Conservation (phyloP, 306 rosid genomes). For the Corylus heterophylla region DNA sequence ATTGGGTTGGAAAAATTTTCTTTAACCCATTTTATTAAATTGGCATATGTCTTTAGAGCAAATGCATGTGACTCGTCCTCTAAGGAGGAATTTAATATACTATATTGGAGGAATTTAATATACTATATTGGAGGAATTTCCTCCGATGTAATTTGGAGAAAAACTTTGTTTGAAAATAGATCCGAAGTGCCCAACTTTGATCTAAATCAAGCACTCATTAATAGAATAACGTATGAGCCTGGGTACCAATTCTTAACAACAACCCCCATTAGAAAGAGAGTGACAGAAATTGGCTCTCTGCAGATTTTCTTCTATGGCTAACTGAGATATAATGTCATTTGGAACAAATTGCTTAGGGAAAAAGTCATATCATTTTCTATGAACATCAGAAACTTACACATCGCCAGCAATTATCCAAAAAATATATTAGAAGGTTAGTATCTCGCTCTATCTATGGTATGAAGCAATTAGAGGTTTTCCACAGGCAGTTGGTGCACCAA, state of each 20-base stretch:
- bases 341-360: background rate
- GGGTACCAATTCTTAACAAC: background rate
- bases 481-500: conserved; percentile 48
- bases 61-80: no score
- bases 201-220: background rate
- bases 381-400: background rate
- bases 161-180: no score
- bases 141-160: no score
- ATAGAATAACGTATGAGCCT: background rate
- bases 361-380: background rate
- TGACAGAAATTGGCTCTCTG: background rate
- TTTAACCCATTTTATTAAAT: no score
- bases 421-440: background rate
- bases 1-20: no score
- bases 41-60: no score
- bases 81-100: no score
- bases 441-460: conserved; percentile 15
- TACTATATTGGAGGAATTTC: no score
- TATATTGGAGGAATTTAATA: no score
- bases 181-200: no score
- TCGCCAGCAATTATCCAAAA: background rate
- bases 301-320: background rate
- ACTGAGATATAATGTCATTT: background rate
- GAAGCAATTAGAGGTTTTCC: conserved; percentile 41
- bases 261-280: background rate